These are phyloP conservation scores for Neoboletus magnificus DNA, from an alignment of 768 basidiomycete genomes.

Conservation along the genomic window DNA sequence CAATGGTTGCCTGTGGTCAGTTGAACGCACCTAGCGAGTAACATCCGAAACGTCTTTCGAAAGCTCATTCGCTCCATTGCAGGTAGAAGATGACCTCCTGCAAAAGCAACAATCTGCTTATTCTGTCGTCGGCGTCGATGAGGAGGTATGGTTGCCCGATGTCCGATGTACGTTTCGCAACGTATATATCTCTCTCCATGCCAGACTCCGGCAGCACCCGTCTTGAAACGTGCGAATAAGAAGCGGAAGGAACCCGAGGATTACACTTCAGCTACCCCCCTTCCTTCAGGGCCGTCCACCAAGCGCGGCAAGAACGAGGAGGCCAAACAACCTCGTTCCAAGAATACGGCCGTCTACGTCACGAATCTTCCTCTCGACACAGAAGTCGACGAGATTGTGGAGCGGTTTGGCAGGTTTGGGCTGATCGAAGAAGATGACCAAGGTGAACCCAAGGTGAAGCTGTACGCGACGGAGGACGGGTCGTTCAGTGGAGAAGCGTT, in stretches of 20 bases:
- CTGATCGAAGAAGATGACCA: conserved; percentile 89
- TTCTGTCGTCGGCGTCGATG: conserved; percentile 89
- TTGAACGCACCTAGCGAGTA: conserved; percentile 3
- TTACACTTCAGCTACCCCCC: conserved; percentile 53
- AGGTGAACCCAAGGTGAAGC: conserved; percentile 92
- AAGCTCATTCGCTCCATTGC: conserved; percentile 7
- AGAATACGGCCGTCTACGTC: conserved; percentile 92
- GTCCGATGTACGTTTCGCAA: conserved; percentile 18
- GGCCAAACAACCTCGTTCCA: conserved; percentile 57
- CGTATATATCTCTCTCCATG: conserved; percentile 21
- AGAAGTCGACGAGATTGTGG: conserved; percentile 69
- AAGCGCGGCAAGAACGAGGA: conserved; percentile 68
- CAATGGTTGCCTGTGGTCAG: conserved; percentile 84
- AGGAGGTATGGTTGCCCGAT: conserved; percentile 59
- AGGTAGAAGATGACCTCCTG: conserved; percentile 87
- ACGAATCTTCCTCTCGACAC: conserved; percentile 78
- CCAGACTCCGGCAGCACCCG: conserved; percentile 85
- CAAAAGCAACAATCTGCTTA: conserved; percentile 95
- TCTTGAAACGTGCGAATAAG: conserved; percentile 74
- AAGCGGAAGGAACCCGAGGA: conserved; percentile 76
- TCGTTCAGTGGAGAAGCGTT: conserved; percentile 91
- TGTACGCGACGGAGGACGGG: conserved; percentile 88
- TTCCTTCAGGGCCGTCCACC: conserved; percentile 49
- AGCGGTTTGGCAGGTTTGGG: conserved; percentile 88
- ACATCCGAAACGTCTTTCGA: background rate